Evolutionary conservation across 108 stramenopile genomes (phyloP).

Genomic region (Cyclotella baltica): DNA sequence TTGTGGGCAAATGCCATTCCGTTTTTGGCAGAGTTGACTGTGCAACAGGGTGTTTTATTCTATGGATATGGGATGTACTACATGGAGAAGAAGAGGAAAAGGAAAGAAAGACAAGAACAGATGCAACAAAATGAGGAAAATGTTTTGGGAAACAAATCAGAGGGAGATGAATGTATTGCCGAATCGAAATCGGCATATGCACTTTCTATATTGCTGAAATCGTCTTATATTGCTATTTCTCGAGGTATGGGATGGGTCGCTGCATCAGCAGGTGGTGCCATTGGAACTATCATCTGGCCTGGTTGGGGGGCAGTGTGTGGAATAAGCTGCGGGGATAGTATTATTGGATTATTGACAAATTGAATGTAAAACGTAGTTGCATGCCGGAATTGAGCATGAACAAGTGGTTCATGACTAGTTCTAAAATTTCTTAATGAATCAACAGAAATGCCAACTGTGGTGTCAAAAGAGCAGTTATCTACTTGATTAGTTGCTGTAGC

Average conservation of each 20-base stretch:
- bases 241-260: constrained; percentile 44
- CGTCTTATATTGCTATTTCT: constrained; percentile 38
- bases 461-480: no score
- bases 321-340: constrained; percentile 41
- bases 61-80: constrained; percentile 55
- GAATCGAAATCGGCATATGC: constrained; percentile 49
- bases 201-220: constrained; percentile 35
- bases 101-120: constrained; percentile 18
- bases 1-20: constrained; percentile 57
- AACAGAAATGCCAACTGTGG: no score
- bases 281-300: constrained; percentile 42
- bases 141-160: background rate
- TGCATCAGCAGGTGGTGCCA: constrained; percentile 48
- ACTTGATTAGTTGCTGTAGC: no score
- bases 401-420: no score
- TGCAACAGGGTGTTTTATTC: constrained; percentile 51
- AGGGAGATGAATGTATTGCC: constrained; percentile 26
- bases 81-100: constrained; percentile 41
- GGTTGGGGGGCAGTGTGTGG: constrained; percentile 58
- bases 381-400: no score
- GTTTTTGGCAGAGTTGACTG: constrained; percentile 58
- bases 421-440: no score
- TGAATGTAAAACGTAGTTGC: background rate
- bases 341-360: constrained; percentile 43
- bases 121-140: background rate